phyloP scores from a whole-genome alignment of 345 rosid genomes.

The Lenwebbia sp. region DNA sequence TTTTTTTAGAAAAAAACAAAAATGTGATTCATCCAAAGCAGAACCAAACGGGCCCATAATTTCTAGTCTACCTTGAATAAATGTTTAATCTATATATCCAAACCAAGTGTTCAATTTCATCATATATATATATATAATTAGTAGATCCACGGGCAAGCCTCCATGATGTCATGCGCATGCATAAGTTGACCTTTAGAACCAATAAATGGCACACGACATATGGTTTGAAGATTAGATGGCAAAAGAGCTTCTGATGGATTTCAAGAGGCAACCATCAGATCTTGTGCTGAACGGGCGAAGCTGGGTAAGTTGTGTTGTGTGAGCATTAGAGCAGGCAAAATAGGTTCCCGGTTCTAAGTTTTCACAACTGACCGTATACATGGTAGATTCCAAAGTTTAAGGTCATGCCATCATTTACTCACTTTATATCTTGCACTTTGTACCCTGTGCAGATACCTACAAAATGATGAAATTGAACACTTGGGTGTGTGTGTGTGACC shows the following conservation, averaged over 20 bases:
- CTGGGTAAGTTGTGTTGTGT: not conserved
- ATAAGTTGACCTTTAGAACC: not conserved
- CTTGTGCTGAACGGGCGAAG: too few relatives aligned
- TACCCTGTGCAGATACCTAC: not conserved
- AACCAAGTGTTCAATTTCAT: too few relatives aligned
- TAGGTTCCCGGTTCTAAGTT: not conserved
- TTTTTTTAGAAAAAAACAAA: not conserved
- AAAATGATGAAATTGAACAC: too few relatives aligned
- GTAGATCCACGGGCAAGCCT: not conserved
- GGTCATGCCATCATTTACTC: not conserved
- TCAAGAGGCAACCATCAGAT: not conserved
- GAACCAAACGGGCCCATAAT: too few relatives aligned
- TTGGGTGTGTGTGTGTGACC: too few relatives aligned
- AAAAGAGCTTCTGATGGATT: not conserved
- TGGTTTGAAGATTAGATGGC: not conserved
- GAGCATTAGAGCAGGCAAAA: not conserved
- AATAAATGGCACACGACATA: not conserved
- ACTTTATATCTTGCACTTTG: rapidly evolving
- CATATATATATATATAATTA: not conserved
- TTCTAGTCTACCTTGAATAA: not conserved
- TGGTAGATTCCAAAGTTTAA: not conserved
- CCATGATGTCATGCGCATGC: not conserved
- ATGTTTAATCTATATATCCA: not conserved
- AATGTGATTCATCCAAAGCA: not conserved
- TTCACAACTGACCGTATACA: rapidly evolving